These are phyloP conservation scores for Xylaria hypoxylon DNA, from an alignment of 2,329 filamentous ascomycete species.

Conservation along the genomic window DNA sequence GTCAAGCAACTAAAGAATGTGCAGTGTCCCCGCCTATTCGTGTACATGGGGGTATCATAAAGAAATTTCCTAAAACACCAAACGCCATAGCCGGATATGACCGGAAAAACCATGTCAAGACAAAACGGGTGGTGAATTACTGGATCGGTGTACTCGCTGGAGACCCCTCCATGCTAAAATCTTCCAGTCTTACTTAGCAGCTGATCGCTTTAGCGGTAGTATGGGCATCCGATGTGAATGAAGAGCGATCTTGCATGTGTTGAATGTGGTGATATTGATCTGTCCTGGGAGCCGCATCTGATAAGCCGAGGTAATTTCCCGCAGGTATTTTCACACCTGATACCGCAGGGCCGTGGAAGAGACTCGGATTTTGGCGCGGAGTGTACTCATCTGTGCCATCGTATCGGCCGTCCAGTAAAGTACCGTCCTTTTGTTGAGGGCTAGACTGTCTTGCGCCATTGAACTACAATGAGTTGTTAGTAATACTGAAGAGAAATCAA, in stretches of 20 bases:
- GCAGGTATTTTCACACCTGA: constrained; percentile 52
- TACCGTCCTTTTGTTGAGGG: constrained; percentile 63
- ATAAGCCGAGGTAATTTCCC: constrained; percentile 55
- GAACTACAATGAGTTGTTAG: constrained; percentile 62
- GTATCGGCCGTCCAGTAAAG: constrained; percentile 56
- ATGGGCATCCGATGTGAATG: constrained; percentile 62
- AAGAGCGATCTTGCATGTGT: constrained; percentile 61
- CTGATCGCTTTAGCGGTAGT: constrained; percentile 62
- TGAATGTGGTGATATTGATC: constrained; percentile 52
- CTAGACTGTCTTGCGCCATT: constrained; percentile 68
- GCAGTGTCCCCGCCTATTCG: constrained; percentile 29
- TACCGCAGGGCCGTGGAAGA: constrained; percentile 49
- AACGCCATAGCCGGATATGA: constrained; percentile 39
- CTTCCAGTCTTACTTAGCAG: constrained; percentile 45
- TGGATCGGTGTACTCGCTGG: not conserved
- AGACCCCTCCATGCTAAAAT: not conserved
- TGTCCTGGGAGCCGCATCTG: constrained; percentile 54
- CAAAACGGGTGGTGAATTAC: constrained; percentile 12
- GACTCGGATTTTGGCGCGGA: constrained; percentile 49
- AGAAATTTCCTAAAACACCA: constrained; percentile 13
- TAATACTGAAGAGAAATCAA: constrained; percentile 30
- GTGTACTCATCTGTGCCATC: constrained; percentile 57
- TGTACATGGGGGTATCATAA: constrained; percentile 40
- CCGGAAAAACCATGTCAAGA: constrained; percentile 23
- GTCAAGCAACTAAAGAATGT: constrained; percentile 22